A percentile compares a stretch with the other conserved stretches of the same genome.
These are phyloP conservation scores for Hirschfeldia incana DNA, from an alignment of 345 rosid species.

Conservation along the genomic window DNA sequence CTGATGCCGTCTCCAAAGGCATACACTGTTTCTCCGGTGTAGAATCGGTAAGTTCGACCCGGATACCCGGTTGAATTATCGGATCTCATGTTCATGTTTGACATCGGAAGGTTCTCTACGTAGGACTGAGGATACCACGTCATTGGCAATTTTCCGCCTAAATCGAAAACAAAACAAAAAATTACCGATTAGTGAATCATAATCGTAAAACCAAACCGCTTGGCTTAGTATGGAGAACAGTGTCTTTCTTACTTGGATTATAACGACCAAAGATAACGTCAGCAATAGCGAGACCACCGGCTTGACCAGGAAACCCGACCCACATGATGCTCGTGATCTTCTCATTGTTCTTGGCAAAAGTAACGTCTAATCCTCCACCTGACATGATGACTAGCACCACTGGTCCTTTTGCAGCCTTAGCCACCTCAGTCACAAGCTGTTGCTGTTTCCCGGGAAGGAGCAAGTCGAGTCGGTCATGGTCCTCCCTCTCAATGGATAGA, in stretches of 20 bases:
- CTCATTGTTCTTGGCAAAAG: constrained; percentile 56
- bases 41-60: too few species aligned
- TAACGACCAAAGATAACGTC: constrained; percentile 62
- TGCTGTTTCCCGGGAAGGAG: constrained; percentile 70
- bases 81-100: too few species aligned
- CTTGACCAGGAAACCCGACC: constrained; percentile 77
- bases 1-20: too few species aligned
- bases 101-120: too few species aligned
- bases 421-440: constrained; percentile 53
- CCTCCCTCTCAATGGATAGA: constrained; percentile 46
- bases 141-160: constrained; percentile 73
- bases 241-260: constrained; percentile 57
- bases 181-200: not conserved
- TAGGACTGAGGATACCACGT: not conserved
- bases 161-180: not conserved
- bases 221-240: not conserved
- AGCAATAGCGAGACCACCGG: constrained; percentile 78
- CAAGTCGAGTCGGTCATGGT: constrained; percentile 51
- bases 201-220: not conserved
- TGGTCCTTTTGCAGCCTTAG: constrained; percentile 63
- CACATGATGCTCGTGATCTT: constrained; percentile 50
- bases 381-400: constrained; percentile 81
- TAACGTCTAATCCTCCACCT: constrained; percentile 71
- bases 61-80: too few species aligned
- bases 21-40: too few species aligned